Evolutionary conservation across 331 rosid genomes (phyloP).

Genomic region (Quercus lobata): DNA sequence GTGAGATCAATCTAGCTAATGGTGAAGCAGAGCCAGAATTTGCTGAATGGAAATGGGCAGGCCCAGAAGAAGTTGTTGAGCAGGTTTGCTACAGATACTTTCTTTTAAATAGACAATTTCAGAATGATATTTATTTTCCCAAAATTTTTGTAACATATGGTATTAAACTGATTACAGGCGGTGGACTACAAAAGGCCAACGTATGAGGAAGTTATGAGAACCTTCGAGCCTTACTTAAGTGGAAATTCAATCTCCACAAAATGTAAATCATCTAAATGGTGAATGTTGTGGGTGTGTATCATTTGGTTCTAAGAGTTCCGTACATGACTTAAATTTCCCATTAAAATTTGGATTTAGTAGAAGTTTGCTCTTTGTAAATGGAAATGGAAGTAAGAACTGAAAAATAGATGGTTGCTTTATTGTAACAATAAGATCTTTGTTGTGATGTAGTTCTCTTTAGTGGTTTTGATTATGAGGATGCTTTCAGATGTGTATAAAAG

Average conservation of each 20-base stretch:
- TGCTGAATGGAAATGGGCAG: constrained; percentile 99
- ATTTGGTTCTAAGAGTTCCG: not conserved
- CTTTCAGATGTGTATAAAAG: constrained; percentile 25
- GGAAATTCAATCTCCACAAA: constrained; percentile 56
- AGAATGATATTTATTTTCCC: not conserved
- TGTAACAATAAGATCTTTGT: constrained; percentile 41
- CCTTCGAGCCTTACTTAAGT: constrained; percentile 74
- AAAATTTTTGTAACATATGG: constrained; percentile 6
- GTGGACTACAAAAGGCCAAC: constrained; percentile 98
- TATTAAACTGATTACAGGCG: constrained; percentile 56
- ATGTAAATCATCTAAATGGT: constrained; percentile 94
- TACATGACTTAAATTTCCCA: constrained; percentile 29
- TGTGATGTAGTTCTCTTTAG: constrained; percentile 18
- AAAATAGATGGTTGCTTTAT: constrained; percentile 42
- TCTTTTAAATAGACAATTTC: not conserved
- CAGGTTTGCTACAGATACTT: constrained; percentile 45
- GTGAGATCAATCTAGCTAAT: constrained; percentile 75
- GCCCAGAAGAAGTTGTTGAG: constrained; percentile 79
- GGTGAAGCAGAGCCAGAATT: constrained; percentile 93
- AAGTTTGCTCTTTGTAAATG: constrained; percentile 58
- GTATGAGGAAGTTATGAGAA: constrained; percentile 80
- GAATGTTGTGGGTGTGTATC: constrained; percentile 36
- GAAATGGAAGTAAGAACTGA: constrained; percentile 32
- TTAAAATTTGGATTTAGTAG: constrained; percentile 28
- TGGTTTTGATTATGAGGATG: constrained; percentile 6